These are phyloP conservation scores for Paragyromitra xinjiangensis DNA, from an alignment of 495 filamentous ascomycete species.

Conservation along the genomic window DNA sequence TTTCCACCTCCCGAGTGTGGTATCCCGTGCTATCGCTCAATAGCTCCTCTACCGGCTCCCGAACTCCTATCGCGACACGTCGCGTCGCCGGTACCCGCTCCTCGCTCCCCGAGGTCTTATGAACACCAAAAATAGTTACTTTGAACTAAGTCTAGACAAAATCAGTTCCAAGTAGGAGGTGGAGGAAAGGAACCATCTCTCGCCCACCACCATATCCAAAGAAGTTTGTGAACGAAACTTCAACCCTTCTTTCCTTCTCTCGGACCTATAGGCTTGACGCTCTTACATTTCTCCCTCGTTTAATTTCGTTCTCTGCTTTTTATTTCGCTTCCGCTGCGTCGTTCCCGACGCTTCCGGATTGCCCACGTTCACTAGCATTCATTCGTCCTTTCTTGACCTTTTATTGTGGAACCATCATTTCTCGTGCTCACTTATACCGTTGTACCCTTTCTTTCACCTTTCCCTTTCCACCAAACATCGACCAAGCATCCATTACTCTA, in stretches of 20 bases:
- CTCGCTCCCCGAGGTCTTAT: conserved; percentile 43
- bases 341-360: conserved; percentile 46
- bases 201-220: background rate
- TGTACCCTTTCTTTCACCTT: conserved; percentile 10
- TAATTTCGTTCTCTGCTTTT: conserved; percentile 39
- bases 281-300: conserved; percentile 44
- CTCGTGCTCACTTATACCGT: conserved; percentile 33
- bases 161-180: conserved; percentile 21
- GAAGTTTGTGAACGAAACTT: conserved; percentile 22
- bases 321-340: conserved; percentile 39
- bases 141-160: conserved; percentile 27
- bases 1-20: conserved; percentile 30
- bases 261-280: conserved; percentile 29
- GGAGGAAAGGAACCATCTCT: conserved; percentile 36
- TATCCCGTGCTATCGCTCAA: conserved; percentile 33
- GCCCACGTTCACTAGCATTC: conserved; percentile 32
- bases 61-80: conserved; percentile 48
- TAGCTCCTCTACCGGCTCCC: conserved; percentile 37
- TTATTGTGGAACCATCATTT: conserved; percentile 56
- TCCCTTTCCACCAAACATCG: conserved; percentile 15
- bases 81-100: conserved; percentile 41
- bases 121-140: conserved; percentile 48
- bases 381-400: conserved; percentile 36
- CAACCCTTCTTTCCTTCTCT: background rate
- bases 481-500: conserved; percentile 12